Evolutionary conservation across 2,329 filamentous ascomycete species (phyloP).

Genomic region (Chaetomiaceae sp.): DNA sequence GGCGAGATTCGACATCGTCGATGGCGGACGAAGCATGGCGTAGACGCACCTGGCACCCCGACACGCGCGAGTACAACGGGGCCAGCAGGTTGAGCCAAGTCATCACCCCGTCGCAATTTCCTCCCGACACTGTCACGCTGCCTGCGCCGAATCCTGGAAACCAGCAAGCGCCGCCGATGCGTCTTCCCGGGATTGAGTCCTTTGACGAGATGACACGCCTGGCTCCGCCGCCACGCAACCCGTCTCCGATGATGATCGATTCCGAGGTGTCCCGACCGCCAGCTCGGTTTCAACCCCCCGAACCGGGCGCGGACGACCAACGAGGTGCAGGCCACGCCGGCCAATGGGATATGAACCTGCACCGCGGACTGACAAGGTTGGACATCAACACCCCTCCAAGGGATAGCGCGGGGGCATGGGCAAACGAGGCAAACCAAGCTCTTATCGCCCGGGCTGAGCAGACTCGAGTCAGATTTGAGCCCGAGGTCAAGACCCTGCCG

Average conservation of each 20-base stretch:
- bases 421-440: slow-evolving; percentile 51
- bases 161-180: slow-evolving; percentile 55
- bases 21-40: slow-evolving; percentile 71
- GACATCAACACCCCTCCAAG: slow-evolving; percentile 54
- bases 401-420: slow-evolving; percentile 52
- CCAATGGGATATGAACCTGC: slow-evolving; percentile 61
- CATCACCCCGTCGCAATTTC: slow-evolving; percentile 61
- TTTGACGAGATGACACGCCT: slow-evolving; percentile 69
- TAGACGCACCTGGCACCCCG: slow-evolving; percentile 86
- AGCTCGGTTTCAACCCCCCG: slow-evolving; percentile 29
- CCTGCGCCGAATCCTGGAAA: slow-evolving; percentile 40
- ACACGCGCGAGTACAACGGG: slow-evolving; percentile 56
- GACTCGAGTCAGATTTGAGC: slow-evolving; percentile 52
- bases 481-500: slow-evolving; percentile 37
- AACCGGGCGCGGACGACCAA: slow-evolving; percentile 40
- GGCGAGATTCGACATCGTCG: slow-evolving; percentile 60
- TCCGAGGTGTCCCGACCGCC: slow-evolving; percentile 38
- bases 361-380: slow-evolving; percentile 61
- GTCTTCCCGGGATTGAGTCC: slow-evolving; percentile 85
- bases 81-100: slow-evolving; percentile 69
- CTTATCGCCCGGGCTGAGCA: slow-evolving; percentile 52
- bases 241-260: slow-evolving; percentile 77
- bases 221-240: slow-evolving; percentile 58
- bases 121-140: slow-evolving; percentile 48
- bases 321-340: slow-evolving; percentile 44